Base-by-base conservation (phyloP, 176 grass and related monocot genomes). In the Pontederia crassipes region DNA sequence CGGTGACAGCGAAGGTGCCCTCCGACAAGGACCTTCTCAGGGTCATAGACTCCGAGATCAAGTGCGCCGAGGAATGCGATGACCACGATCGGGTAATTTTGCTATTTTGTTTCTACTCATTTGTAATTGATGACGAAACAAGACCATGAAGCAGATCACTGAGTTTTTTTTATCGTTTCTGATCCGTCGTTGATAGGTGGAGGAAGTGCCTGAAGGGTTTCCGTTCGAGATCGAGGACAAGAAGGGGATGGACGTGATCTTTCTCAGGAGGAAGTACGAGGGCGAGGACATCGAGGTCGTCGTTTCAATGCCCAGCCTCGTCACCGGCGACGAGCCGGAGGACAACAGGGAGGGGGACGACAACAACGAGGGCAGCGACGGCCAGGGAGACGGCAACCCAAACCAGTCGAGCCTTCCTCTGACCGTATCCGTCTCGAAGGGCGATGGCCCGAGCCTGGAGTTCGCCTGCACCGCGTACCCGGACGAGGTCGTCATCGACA, bases 391-490 rank as follows among this genome's bases (percentile, higher is more conserved):
- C 3, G 57, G 84, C 59, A 77, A 58, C 9, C 63, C 77, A 17
- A 48, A 58, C 0, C 69, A 85, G 5, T 91, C 94, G 0, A 87
- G 73, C 53, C 40, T 98, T 15, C 84, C 94, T n/a, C 75, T 98
- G 11, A 86, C 68, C 0, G 81, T 98, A 16, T 79, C 48, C 2
- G 45, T 98, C 14, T 70, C 88, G 12, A 98, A 98, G 74, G 79
- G 57, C 7, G 61, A 77, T 0, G 77, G 77, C 0, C 79, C 71
- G 1, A 69, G 51, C 15, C 75, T 98, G 60, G 82, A 89, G 64
- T 98, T 98, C 68, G 68, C 52, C 10, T 98, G 94, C 67, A 89
- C 88, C 0, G 94, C 88, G 8, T 92, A 86, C 65, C 79, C 94
- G 0, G 88, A 98, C 8, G 87, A 98, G 80, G 57, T 98, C 11